phyloP scores from a whole-genome alignment of 108 stramenopile species.

The Skeletonema menzelii region DNA sequence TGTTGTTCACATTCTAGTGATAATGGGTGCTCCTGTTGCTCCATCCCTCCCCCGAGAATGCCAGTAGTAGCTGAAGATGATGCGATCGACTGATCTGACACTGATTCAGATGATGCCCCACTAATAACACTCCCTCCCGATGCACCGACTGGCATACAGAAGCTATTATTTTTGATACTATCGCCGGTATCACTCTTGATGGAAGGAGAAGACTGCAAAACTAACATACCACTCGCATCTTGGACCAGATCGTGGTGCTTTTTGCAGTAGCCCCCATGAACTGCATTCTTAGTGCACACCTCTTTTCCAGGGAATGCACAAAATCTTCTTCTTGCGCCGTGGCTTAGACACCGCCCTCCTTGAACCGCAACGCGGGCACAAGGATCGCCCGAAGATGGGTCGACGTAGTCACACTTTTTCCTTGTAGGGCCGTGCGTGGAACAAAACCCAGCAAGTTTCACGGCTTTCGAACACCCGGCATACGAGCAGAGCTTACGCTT shows the following conservation, averaged over 20 bases:
- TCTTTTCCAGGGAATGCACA: slow-evolving; percentile 23
- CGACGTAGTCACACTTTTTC: slow-evolving; percentile 22
- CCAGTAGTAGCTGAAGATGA: background rate
- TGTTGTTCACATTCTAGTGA: background rate
- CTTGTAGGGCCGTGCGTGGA: slow-evolving; percentile 40
- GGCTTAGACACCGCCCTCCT: slow-evolving; percentile 40
- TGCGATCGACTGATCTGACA: background rate
- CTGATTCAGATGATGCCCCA: background rate
- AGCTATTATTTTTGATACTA: background rate
- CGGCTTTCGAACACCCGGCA: slow-evolving; percentile 38
- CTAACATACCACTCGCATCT: slow-evolving; percentile 36
- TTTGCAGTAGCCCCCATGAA: slow-evolving; percentile 51
- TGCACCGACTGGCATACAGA: slow-evolving; percentile 4
- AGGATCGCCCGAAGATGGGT: background rate
- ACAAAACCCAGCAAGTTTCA: slow-evolving; percentile 43
- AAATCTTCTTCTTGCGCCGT: slow-evolving; percentile 35
- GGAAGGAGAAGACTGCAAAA: background rate
- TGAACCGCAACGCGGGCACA: slow-evolving; percentile 44
- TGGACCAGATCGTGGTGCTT: slow-evolving; percentile 47
- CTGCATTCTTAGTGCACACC: slow-evolving; percentile 46
- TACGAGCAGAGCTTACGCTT: slow-evolving; percentile 37
- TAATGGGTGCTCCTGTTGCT: background rate
- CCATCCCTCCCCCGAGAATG: background rate
- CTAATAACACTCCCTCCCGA: background rate
- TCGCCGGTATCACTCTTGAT: background rate